Evolutionary conservation across 345 rosid genomes (phyloP).

Genomic region (Anastatica hierochuntica): DNA sequence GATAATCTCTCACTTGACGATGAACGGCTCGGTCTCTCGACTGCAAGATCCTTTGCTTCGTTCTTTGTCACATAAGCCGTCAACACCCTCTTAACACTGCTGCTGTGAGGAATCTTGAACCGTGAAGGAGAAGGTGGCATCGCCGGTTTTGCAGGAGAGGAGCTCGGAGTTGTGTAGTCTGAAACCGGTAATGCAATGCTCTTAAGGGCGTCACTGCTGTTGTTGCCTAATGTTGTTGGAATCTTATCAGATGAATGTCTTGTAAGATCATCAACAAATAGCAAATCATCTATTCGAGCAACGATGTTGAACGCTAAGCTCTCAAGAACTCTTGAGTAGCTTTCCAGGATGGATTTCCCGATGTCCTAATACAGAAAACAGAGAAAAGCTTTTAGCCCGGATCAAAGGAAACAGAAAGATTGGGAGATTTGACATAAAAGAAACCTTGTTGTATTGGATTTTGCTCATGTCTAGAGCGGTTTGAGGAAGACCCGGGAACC

Average conservation of each 20-base stretch:
- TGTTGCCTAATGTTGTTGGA: slow-evolving; percentile 36
- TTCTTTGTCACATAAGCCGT: slow-evolving; percentile 47
- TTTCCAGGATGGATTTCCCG: slow-evolving; percentile 88
- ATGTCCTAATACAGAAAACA: slow-evolving; percentile 47
- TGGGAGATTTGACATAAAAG: background rate
- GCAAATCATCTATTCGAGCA: slow-evolving; percentile 82
- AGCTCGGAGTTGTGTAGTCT: slow-evolving; percentile 58
- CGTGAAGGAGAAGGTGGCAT: slow-evolving; percentile 31
- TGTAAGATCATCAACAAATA: slow-evolving; percentile 75
- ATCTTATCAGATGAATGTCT: slow-evolving; percentile 61
- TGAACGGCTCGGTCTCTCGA: slow-evolving; percentile 12
- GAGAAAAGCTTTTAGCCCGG: background rate
- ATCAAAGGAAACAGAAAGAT: too few species aligned
- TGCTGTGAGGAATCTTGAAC: slow-evolving; percentile 36
- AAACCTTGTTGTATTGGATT: slow-evolving; percentile 90
- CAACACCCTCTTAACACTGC: slow-evolving; percentile 57
- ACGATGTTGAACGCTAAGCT: slow-evolving; percentile 86
- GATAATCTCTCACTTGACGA: slow-evolving; percentile 29
- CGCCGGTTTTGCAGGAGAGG: slow-evolving; percentile 65
- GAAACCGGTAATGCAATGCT: slow-evolving; percentile 46
- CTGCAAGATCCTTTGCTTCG: slow-evolving; percentile 35
- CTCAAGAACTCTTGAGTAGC: slow-evolving; percentile 88
- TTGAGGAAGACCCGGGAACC: slow-evolving; percentile 80
- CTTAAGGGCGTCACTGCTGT: slow-evolving; percentile 38
- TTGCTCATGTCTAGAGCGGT: slow-evolving; percentile 84